These are phyloP conservation scores for Paratrypanosoma confusum DNA, from an alignment of 208 protist species.

Conservation along the genomic window DNA sequence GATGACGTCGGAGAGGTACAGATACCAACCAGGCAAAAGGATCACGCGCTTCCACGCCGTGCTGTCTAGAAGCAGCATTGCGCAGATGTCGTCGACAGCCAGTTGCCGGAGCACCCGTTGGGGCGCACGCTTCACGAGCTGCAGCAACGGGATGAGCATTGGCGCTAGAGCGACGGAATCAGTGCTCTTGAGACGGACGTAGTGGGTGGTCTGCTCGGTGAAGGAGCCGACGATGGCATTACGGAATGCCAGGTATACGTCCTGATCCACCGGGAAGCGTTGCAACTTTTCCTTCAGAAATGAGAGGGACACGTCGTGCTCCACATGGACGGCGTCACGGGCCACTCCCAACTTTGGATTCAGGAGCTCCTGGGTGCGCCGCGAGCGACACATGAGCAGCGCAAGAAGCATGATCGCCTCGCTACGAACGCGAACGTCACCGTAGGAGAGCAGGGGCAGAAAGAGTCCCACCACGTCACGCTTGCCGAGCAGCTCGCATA, in stretches of 20 bases:
- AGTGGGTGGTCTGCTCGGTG: constrained; percentile 16
- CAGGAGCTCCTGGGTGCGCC: constrained; percentile 66
- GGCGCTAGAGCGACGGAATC: constrained; percentile 40
- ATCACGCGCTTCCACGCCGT: constrained; percentile 51
- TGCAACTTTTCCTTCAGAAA: constrained; percentile 51
- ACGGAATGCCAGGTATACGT: constrained; percentile 54
- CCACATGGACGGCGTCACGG: constrained; percentile 47
- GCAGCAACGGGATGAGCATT: constrained; percentile 39
- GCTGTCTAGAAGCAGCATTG: constrained; percentile 39
- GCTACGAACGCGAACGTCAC: constrained; percentile 21
- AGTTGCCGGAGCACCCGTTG: constrained; percentile 26
- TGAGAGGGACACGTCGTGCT: constrained; percentile 48
- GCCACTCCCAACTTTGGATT: constrained; percentile 39
- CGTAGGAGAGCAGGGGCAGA: constrained; percentile 41
- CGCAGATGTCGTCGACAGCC: constrained; percentile 38
- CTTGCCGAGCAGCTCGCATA: constrained; percentile 50
- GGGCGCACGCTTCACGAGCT: constrained; percentile 34
- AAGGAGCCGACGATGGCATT: constrained; percentile 56
- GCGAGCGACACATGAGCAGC: constrained; percentile 50
- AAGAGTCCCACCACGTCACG: constrained; percentile 39
- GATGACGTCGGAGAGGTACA: constrained; percentile 31
- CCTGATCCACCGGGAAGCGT: constrained; percentile 14
- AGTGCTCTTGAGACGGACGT: constrained; percentile 14
- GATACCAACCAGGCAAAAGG: constrained; percentile 54
- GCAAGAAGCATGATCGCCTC: constrained; percentile 62